Conservation (phyloP, 768 basidiomycete species). For the Lactarius sanguifluus region DNA sequence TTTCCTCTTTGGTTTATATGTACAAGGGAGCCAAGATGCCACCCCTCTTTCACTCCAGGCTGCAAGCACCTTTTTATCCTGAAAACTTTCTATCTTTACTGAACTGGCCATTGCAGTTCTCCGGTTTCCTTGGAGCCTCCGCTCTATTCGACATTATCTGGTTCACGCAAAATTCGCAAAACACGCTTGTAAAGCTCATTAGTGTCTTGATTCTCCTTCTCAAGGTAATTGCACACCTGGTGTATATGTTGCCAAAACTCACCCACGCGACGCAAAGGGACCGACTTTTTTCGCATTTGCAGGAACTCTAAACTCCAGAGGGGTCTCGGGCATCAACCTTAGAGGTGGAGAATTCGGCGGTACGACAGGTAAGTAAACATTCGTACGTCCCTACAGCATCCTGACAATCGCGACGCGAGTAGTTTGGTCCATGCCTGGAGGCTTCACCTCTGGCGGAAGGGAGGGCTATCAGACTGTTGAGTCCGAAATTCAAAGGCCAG, state of each 20-base stretch:
- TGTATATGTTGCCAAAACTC: neutral
- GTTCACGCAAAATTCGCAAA: slow-evolving; percentile 57
- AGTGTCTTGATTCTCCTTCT: slow-evolving; percentile 42
- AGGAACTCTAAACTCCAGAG: slow-evolving; percentile 39
- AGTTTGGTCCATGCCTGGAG: slow-evolving; percentile 50
- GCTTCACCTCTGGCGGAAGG: slow-evolving; percentile 38
- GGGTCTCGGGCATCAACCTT: slow-evolving; percentile 38
- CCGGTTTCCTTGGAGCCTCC: slow-evolving; percentile 60
- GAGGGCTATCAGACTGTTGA: slow-evolving; percentile 42
- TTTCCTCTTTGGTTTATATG: slow-evolving; percentile 74
- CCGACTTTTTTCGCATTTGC: slow-evolving; percentile 41
- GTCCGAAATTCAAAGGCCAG: slow-evolving; percentile 31
- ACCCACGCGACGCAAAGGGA: slow-evolving; percentile 29
- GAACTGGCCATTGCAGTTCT: slow-evolving; percentile 48
- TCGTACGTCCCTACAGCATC: neutral
- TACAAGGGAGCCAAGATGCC: slow-evolving; percentile 66
- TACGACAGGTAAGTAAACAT: slow-evolving; percentile 36
- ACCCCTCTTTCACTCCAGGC: slow-evolving; percentile 57
- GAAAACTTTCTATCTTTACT: neutral
- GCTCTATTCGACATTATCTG: slow-evolving; percentile 69
- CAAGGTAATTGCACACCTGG: slow-evolving; percentile 36
- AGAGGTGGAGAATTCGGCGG: slow-evolving; percentile 38
- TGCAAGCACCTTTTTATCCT: slow-evolving; percentile 41
- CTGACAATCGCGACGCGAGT: neutral
- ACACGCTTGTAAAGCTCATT: slow-evolving; percentile 54